Conservation (phyloP, 2,329 filamentous ascomycete genomes). For the Ophiostoma sp. region DNA sequence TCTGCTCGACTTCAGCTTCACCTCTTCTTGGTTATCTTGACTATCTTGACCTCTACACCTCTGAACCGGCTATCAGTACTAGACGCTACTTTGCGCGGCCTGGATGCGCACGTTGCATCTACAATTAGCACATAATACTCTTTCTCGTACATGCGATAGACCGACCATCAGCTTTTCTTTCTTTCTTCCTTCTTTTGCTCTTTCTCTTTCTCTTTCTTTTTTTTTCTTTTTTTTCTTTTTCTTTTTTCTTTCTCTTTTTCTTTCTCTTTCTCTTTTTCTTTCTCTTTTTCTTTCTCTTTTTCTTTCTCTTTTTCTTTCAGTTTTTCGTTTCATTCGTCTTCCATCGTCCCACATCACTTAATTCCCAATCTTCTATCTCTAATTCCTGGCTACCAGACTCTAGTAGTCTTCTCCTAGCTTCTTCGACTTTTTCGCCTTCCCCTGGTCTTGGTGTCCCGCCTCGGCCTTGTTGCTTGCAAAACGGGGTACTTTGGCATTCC, state of each 20-base stretch:
- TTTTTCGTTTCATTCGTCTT: neutral
- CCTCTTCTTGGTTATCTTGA: neutral
- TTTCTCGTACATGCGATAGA: neutral
- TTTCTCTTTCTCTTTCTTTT: neutral
- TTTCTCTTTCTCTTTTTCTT: neutral
- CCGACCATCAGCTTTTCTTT: neutral
- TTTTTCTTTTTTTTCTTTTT: neutral
- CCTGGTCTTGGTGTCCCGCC: constrained; percentile 9
- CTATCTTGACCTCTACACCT: neutral
- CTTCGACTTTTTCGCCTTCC: constrained; percentile 12
- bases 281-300: neutral
- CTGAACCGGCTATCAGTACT: neutral
- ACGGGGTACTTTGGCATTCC: constrained; percentile 9
- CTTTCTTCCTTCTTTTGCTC: neutral
- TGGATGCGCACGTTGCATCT: neutral
- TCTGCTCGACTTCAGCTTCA: neutral
- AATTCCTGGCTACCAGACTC: neutral
- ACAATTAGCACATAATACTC: neutral
- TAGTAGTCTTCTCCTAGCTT: neutral
- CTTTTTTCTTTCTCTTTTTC: neutral
- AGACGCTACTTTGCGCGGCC: neutral
- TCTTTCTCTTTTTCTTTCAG: neutral
- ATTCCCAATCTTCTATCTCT: constrained; percentile 3
- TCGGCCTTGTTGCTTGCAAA: constrained; percentile 10
- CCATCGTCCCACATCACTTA: neutral